Evolutionary conservation across 2,329 filamentous ascomycete species (phyloP).

Genomic region (Xylaria polymorpha): DNA sequence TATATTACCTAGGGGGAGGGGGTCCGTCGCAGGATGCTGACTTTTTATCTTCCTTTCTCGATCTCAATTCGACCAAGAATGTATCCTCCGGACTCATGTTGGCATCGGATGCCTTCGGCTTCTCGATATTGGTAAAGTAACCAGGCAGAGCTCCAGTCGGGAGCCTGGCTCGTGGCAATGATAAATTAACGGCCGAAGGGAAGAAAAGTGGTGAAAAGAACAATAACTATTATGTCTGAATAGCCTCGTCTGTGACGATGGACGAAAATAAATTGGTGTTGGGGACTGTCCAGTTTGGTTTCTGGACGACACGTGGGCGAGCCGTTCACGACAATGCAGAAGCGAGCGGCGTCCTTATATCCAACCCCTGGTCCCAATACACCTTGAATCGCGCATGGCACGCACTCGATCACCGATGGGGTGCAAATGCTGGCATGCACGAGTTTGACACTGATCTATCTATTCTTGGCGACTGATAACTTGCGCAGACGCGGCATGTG

Average conservation of each 20-base stretch:
- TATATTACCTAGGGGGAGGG: constrained; percentile 22
- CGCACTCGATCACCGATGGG: constrained; percentile 17
- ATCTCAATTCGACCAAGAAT: constrained; percentile 24
- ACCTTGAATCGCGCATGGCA: constrained; percentile 4
- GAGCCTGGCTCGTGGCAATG: constrained; percentile 12
- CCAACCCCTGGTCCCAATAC: constrained; percentile 7
- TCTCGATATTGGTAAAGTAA: constrained; percentile 11
- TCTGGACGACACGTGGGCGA: constrained; percentile 10
- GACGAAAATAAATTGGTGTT: background rate
- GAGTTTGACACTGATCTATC: constrained; percentile 17
- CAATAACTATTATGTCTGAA: constrained; percentile 3
- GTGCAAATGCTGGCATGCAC: constrained; percentile 24
- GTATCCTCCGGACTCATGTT: constrained; percentile 31
- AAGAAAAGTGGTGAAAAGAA: background rate
- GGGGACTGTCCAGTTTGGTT: background rate
- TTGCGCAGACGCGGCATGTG: constrained; percentile 28
- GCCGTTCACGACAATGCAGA: constrained; percentile 13
- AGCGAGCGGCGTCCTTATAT: constrained; percentile 21
- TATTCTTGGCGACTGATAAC: constrained; percentile 28
- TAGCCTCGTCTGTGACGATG: constrained; percentile 6
- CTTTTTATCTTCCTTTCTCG: constrained; percentile 19
- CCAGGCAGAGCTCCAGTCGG: background rate
- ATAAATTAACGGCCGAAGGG: background rate
- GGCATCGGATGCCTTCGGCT: constrained; percentile 18
- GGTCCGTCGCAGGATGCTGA: constrained; percentile 6